A percentile compares a stretch with the other conserved stretches of the same genome.
Conservation (phyloP, 192 early-diverging fungal species). For the Entomortierella chlamydospora region DNA sequence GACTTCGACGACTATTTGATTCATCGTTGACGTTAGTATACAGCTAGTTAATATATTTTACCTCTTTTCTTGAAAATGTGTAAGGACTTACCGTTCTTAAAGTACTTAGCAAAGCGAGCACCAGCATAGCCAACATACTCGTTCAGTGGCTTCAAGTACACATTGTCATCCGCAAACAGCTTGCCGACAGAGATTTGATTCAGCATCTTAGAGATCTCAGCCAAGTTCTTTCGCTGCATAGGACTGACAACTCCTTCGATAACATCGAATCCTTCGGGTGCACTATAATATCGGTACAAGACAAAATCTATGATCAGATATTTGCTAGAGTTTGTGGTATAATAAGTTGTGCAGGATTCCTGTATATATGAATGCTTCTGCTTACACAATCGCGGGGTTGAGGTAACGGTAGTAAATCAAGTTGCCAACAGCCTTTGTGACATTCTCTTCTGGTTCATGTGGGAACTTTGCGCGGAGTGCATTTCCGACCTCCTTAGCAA, state of each 20-base stretch:
- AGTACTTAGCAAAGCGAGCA: constrained; percentile 84
- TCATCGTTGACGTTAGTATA: too few relatives aligned
- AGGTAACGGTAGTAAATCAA: constrained; percentile 98
- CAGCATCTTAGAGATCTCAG: constrained; percentile 93
- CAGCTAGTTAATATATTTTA: too few relatives aligned
- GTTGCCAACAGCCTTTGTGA: constrained; percentile 92
- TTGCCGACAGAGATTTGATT: constrained; percentile 95
- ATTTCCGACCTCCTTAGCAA: constrained; percentile 90
- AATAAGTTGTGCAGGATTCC: too few relatives aligned
- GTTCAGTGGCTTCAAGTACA: constrained; percentile 80
- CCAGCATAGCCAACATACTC: constrained; percentile 84
- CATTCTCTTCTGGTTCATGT: constrained; percentile 78
- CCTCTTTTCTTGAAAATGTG: too few relatives aligned
- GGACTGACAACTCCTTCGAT: constrained; percentile 87
- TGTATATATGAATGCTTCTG: too few relatives aligned
- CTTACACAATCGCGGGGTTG: constrained; percentile 94
- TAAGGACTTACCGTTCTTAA: constrained; percentile 75
- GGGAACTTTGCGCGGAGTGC: constrained; percentile 87
- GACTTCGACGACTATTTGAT: constrained; percentile 84
- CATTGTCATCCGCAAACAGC: constrained; percentile 76
- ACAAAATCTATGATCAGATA: neutral
- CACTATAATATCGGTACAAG: constrained; percentile 58
- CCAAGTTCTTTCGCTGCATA: constrained; percentile 95
- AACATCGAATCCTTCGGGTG: constrained; percentile 97
- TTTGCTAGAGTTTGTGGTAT: too few relatives aligned